These are phyloP conservation scores for Ceratocystis variospora DNA, from an alignment of 2,329 filamentous ascomycete species.

Conservation along the genomic window DNA sequence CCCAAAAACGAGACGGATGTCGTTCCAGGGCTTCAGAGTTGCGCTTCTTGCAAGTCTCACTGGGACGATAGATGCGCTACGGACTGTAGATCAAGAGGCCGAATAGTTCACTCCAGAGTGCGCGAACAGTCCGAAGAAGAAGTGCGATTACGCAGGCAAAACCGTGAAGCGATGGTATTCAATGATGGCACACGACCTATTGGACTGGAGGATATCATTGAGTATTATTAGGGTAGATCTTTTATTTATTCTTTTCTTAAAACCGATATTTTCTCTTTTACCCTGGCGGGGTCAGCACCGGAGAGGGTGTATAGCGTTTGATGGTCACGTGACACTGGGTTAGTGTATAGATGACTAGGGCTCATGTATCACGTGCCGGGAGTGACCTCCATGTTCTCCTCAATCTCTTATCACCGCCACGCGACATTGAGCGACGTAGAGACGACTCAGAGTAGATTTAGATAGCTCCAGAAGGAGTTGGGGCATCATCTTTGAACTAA, in stretches of 20 bases:
- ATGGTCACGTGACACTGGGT: no score
- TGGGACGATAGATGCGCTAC: slow-evolving; percentile 18
- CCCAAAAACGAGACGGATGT: slow-evolving; percentile 10
- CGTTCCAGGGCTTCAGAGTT: not conserved
- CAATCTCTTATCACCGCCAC: no score
- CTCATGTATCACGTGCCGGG: no score
- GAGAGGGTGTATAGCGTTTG: no score
- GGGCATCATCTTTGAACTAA: not conserved
- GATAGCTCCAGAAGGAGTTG: not conserved
- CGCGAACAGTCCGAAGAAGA: slow-evolving; percentile 49
- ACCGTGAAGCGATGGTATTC: slow-evolving; percentile 80
- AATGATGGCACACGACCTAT: slow-evolving; percentile 71
- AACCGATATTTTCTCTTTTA: no score
- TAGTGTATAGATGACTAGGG: no score
- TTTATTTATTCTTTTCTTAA: no score
- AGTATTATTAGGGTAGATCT: no score
- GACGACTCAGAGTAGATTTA: slow-evolving; percentile 4
- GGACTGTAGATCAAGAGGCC: slow-evolving; percentile 21
- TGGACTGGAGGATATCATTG: slow-evolving; percentile 63
- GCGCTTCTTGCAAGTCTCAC: not conserved
- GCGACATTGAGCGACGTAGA: slow-evolving; percentile 43
- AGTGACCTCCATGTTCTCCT: no score
- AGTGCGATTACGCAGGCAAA: slow-evolving; percentile 56
- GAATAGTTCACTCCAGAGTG: slow-evolving; percentile 24
- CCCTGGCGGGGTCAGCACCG: no score